Conservation (phyloP, 768 basidiomycete species). For the Agrocybe praecox region DNA sequence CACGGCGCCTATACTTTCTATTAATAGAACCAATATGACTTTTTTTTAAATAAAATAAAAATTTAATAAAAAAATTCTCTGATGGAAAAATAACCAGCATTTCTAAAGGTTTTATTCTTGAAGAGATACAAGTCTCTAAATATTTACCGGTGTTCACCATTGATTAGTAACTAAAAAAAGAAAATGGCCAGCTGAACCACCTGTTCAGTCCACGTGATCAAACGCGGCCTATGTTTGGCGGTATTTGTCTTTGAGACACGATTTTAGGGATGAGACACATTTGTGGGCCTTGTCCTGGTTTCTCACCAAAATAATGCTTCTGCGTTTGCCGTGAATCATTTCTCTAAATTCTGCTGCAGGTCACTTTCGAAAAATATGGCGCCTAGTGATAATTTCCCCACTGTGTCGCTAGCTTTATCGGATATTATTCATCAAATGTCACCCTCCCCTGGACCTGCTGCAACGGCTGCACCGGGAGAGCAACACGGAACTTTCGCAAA, state of each 20-base stretch:
- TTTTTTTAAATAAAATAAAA: too few species aligned
- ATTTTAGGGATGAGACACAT: conserved; percentile 13
- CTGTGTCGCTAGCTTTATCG: conserved; percentile 30
- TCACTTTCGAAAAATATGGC: not conserved
- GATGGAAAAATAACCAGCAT: too few species aligned
- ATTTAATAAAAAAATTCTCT: too few species aligned
- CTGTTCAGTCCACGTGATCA: conserved; percentile 11
- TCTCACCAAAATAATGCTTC: conserved; percentile 6
- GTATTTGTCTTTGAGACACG: conserved; percentile 24
- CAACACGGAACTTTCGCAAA: conserved; percentile 3
- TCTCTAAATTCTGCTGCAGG: conserved; percentile 1
- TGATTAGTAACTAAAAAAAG: too few species aligned
- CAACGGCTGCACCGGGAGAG: conserved; percentile 22
- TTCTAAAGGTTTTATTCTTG: too few species aligned
- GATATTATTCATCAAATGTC: conserved; percentile 60
- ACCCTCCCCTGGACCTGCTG: conserved; percentile 46
- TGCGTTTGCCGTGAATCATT: conserved; percentile 1
- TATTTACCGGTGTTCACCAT: too few species aligned
- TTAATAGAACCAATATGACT: too few species aligned
- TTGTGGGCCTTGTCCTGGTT: not conserved
- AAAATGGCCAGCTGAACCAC: too few species aligned
- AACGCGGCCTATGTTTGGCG: conserved; percentile 24
- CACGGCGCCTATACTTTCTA: not conserved
- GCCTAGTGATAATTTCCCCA: not conserved
- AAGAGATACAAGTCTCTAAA: too few species aligned